Evolutionary conservation across 345 rosid species (phyloP), one percentile per base, ranked within the genome.

Genomic region (Ailanthus altissimus): DNA sequence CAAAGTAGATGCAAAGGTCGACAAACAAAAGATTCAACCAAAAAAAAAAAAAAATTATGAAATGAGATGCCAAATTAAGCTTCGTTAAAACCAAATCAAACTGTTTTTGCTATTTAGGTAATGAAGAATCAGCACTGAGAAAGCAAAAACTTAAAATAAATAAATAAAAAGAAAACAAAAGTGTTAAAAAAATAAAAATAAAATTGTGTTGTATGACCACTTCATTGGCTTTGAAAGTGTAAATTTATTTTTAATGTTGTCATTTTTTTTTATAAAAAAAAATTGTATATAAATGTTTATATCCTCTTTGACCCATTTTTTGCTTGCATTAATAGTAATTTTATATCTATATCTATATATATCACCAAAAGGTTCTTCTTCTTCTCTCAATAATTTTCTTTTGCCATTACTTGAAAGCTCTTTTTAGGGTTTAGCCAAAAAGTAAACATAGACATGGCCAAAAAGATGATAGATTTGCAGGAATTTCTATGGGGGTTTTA

Each of bases 401-500:
- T 54, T 43, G 14, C 14, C 28, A 2, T 42, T 56, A 1, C 7
- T n/a, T 47, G 43, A 73, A 23, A 15, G 15, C 67, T 28, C 26
- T 46, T 25, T 32, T 32, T 32, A 32, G 38, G 38, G 38, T 32
- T 32, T 51, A 25, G 26, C 14, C 46, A 28, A 49, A 68, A 70
- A 51, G 61, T 53, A 26, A 25, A 14, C 70, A 25, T 26, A 14
- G 2, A 64, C 0, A 18, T 59, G 46, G 46, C 46, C 28, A 72
- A 64, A 73, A 32, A 28, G 45, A 70, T 75, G 80, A 8, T 59
- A n/a, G 63, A 75, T 54, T 16, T 79, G 46, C 84, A 72, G 28
- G 87, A 78, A 75, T 36, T 85, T 43, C 68, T 77, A n/a, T 78
- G 82, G 77, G 76, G 78, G n/a, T 75, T 85, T 62, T 82, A 84